These are phyloP conservation scores for Suhomyces guaymorum DNA, from an alignment of 1,139 yeast species.

Conservation along the genomic window DNA sequence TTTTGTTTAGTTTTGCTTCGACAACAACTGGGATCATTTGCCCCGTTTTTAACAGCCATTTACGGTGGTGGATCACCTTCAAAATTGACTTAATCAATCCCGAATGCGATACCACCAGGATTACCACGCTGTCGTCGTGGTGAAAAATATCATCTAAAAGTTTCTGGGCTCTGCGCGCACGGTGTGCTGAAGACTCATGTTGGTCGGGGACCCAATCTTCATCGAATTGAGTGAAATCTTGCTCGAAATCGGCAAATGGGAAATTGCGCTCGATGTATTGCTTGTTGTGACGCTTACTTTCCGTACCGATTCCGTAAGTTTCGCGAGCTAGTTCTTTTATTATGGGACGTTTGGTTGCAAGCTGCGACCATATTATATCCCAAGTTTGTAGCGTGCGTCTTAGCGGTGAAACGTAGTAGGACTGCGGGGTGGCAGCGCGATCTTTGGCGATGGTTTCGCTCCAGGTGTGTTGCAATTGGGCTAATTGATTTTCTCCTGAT, in stretches of 20 bases:
- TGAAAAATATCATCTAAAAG: slow-evolving; percentile 35
- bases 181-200: slow-evolving; percentile 30
- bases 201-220: slow-evolving; percentile 26
- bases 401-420: slow-evolving; percentile 37
- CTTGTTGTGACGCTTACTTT: slow-evolving; percentile 35
- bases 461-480: slow-evolving; percentile 22
- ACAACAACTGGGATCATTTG: slow-evolving; percentile 22
- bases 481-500: slow-evolving; percentile 26
- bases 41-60: slow-evolving; percentile 17
- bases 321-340: slow-evolving; percentile 40
- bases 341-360: slow-evolving; percentile 20
- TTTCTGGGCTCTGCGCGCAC: slow-evolving; percentile 29
- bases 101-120: slow-evolving; percentile 38
- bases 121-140: slow-evolving; percentile 25
- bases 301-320: slow-evolving; percentile 40
- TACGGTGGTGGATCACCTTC: slow-evolving; percentile 29
- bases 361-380: slow-evolving; percentile 27
- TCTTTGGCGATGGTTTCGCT: slow-evolving; percentile 16
- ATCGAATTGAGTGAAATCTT: slow-evolving; percentile 31
- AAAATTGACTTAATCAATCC: slow-evolving; percentile 36
- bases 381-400: slow-evolving; percentile 39
- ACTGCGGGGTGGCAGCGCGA: slow-evolving; percentile 30
- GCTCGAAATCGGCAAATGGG: slow-evolving; percentile 32
- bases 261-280: slow-evolving; percentile 25
- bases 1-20: slow-evolving; percentile 7